Evolutionary conservation across 495 filamentous ascomycete species (phyloP).

Genomic region (Annulohypoxylon moriforme): DNA sequence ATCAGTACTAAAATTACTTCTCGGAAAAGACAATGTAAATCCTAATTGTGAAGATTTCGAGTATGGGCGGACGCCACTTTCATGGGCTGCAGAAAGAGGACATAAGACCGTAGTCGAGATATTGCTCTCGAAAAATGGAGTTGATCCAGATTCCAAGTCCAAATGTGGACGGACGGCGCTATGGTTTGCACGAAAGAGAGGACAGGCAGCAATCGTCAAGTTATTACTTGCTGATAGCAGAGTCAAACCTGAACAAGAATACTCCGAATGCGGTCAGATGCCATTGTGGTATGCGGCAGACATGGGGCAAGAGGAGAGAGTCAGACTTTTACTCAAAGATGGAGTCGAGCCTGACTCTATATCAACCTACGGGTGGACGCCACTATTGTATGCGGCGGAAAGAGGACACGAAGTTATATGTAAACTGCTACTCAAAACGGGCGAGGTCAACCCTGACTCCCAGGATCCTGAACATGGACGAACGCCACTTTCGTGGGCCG

Average conservation of each 20-base stretch:
- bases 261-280: not conserved
- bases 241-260: not conserved
- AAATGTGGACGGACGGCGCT: not conserved
- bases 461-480: not conserved
- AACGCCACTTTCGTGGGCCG: not conserved
- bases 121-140: not conserved
- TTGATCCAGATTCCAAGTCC: not conserved
- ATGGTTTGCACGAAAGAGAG: not conserved
- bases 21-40: not conserved
- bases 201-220: not conserved
- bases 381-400: not conserved
- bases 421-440: not conserved
- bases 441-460: not conserved
- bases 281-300: not conserved
- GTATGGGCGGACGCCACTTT: not conserved
- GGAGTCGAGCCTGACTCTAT: not conserved
- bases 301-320: not conserved
- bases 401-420: not conserved
- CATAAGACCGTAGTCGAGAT: not conserved
- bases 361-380: not conserved
- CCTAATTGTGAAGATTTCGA: not conserved
- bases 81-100: not conserved
- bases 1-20: not conserved
- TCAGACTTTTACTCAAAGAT: not conserved
- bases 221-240: not conserved